Base-by-base conservation (phyloP, 1,284 basidiomycete species). In the Sanghuangporus baumii region DNA sequence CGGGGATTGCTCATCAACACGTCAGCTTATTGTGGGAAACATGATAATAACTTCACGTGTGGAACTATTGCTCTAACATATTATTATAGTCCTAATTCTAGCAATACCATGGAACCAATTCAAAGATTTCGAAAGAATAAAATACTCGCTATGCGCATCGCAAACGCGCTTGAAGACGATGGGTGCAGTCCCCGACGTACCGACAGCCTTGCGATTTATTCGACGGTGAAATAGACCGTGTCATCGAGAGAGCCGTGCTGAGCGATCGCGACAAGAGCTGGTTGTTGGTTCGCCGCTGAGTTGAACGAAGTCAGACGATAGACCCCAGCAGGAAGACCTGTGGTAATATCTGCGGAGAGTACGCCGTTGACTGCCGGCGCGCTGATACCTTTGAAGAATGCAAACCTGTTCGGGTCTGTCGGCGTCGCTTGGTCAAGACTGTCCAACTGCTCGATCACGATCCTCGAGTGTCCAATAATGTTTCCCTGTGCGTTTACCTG, bases 351-450 rank as follows among this genome's bases (percentile, higher is more conserved):
- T 20, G 81, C 81, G 46, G 79, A 75, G 23, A 89, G 73, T n/a
- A 80, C 66, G 9, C 86, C 87, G 61, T 77, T 76, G 36, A 66
- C 68, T 52, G 77, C 77, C 1, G 77, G 78, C 38, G 61, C 69
- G 67, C 82, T 83, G 70, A 89, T 73, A 67, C 84, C 87, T 76
- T 84, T 85, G 81, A 91, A 92, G 78, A 88, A 90, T 6, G 79
- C 82, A 67, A 88, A 88, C 66, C 73, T 72, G 57, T 70, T 78
- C 18, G 88, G 85, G 73, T 89, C 74, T 36, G 80, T 81, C 14
- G 84, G 76, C 0, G 73, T 76, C 12, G 84, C 84, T 69, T 84
- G 80, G 46, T 74, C 73, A 61, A 88, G 72, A 3, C 82, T 77
- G 47, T 70, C 66, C 65, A 91, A 76, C 55, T 72, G 60, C 73